These are phyloP conservation scores for Rhododendron griersonianum DNA, from an alignment of 148 eudicot species.

Conservation along the genomic window DNA sequence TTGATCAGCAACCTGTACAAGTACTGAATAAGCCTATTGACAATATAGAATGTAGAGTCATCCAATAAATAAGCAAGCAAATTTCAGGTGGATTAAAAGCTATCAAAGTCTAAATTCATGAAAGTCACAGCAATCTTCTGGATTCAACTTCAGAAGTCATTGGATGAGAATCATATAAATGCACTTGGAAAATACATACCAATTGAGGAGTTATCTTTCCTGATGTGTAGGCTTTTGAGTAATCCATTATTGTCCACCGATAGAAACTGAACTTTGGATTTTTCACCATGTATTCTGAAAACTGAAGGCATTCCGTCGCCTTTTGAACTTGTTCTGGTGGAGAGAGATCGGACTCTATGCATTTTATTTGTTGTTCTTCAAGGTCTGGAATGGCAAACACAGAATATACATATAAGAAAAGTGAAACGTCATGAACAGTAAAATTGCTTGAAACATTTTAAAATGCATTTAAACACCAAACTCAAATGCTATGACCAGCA, in stretches of 20 bases:
- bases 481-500: background rate
- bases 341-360: constrained; percentile 35
- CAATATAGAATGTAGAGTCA: background rate
- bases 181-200: constrained; percentile 35
- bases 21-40: background rate
- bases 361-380: constrained; percentile 41
- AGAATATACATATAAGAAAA: background rate
- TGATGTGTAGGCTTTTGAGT: constrained; percentile 68
- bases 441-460: background rate
- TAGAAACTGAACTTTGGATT: constrained; percentile 40
- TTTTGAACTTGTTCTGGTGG: constrained; percentile 57
- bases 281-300: constrained; percentile 15
- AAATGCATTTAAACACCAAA: background rate
- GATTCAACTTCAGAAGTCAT: background rate
- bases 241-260: constrained; percentile 76
- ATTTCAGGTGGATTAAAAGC: background rate
- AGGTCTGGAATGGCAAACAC: constrained; percentile 30
- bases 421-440: background rate
- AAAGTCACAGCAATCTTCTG: background rate
- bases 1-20: constrained; percentile 61
- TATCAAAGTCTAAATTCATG: background rate
- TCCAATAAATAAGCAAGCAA: background rate
- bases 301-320: constrained; percentile 59
- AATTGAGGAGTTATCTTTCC: constrained; percentile 56
- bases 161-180: background rate